These are phyloP conservation scores for Sicyos edulis DNA, from an alignment of 306 rosid genomes.

Conservation along the genomic window DNA sequence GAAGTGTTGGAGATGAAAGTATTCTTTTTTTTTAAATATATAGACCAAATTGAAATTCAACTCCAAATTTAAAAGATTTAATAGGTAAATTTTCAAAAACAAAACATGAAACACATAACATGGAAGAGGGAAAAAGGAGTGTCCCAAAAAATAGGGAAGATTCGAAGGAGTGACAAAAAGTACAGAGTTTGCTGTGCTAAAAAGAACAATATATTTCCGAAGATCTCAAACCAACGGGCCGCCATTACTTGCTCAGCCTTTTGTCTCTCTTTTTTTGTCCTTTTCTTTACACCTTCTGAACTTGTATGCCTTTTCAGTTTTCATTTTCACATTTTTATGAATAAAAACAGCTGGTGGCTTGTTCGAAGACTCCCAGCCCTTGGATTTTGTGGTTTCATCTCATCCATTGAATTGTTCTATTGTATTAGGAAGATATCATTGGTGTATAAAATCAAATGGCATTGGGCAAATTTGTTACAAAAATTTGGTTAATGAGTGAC, in stretches of 20 bases:
- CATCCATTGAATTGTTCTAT: too few relatives aligned
- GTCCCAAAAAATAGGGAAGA: slow-evolving; percentile 18
- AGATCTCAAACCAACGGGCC: slow-evolving; percentile 21
- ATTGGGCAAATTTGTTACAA: too few relatives aligned
- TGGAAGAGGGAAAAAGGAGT: background rate
- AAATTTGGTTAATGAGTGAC: too few relatives aligned
- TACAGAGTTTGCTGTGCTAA: slow-evolving; percentile 8
- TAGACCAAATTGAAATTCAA: too few relatives aligned
- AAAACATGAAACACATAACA: background rate
- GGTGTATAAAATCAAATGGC: too few relatives aligned
- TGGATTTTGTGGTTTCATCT: too few relatives aligned
- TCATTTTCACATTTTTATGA: background rate
- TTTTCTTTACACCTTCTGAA: background rate
- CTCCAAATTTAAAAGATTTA: too few relatives aligned
- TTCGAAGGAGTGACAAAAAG: slow-evolving; percentile 9
- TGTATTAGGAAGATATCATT: too few relatives aligned
- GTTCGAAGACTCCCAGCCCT: too few relatives aligned
- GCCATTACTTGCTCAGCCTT: slow-evolving; percentile 9
- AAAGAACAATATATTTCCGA: slow-evolving; percentile 14
- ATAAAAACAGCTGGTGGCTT: background rate
- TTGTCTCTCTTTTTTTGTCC: background rate
- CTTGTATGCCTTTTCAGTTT: background rate
- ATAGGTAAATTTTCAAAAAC: too few relatives aligned
- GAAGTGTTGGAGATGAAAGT: too few relatives aligned
- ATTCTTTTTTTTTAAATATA: too few relatives aligned